Conservation (phyloP, 345 rosid genomes). For the Euphorbia tirucalli region DNA sequence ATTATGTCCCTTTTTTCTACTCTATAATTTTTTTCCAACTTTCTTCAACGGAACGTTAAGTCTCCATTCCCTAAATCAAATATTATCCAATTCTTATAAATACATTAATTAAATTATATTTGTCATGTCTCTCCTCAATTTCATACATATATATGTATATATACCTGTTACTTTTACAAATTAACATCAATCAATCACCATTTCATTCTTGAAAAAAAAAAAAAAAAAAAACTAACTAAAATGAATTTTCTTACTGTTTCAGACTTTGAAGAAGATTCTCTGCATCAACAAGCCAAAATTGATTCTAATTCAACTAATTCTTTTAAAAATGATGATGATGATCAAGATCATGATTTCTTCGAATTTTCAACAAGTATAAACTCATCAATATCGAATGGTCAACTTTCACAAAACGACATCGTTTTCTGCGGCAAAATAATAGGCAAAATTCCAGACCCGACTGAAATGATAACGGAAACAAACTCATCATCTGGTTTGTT, state of each 20-base stretch:
- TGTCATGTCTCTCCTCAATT: too few species aligned
- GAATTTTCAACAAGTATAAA: neutral
- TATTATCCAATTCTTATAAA: neutral
- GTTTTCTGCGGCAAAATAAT: conserved; percentile 10
- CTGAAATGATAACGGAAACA: neutral
- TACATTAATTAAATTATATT: neutral
- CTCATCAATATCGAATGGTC: neutral
- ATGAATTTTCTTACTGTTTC: neutral
- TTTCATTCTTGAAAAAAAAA: too few species aligned
- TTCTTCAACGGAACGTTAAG: too few species aligned
- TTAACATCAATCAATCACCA: too few species aligned
- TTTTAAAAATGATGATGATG: neutral
- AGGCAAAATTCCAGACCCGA: neutral
- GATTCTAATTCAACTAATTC: neutral
- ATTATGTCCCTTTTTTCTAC: neutral
- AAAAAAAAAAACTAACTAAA: too few species aligned
- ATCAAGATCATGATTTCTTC: conserved; percentile 3
- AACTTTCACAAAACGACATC: neutral
- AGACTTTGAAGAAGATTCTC: neutral
- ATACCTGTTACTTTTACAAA: too few species aligned
- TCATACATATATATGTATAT: neutral
- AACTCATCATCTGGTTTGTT: too few species aligned
- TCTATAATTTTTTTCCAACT: too few species aligned
- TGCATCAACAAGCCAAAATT: neutral
- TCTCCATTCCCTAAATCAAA: too few species aligned